Conservation (phyloP, 331 rosid genomes). For the Prunus yedoensis region DNA sequence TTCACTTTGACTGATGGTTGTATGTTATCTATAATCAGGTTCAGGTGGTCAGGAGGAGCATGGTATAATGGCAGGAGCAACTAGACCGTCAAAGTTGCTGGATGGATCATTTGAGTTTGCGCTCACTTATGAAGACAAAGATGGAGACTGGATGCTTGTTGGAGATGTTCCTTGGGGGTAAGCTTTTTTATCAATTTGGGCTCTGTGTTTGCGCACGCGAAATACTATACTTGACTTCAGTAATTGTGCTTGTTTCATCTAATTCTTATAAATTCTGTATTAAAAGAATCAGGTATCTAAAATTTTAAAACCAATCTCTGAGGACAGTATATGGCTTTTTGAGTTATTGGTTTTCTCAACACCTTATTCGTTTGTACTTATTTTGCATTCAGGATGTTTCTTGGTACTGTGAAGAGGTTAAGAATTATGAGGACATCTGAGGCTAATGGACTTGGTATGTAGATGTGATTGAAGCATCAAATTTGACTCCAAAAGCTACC, state of each 20-base stretch:
- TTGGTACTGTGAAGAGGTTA: constrained; percentile 76
- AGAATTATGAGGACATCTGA: constrained; percentile 85
- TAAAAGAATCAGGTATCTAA: not conserved
- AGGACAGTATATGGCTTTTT: constrained; percentile 8
- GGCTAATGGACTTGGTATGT: constrained; percentile 77
- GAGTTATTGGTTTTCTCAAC: not conserved
- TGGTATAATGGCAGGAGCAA: constrained; percentile 36
- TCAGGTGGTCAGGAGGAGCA: constrained; percentile 48
- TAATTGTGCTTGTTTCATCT: not conserved
- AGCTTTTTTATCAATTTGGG: constrained; percentile 18
- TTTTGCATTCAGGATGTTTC: constrained; percentile 73
- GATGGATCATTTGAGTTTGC: constrained; percentile 71
- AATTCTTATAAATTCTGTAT: not conserved
- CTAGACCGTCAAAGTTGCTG: constrained; percentile 56
- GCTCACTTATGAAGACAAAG: constrained; percentile 95
- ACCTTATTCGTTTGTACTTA: not conserved
- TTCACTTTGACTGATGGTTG: constrained; percentile 21
- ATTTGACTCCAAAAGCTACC: constrained; percentile 5
- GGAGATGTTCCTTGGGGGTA: constrained; percentile 99
- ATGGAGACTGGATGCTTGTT: constrained; percentile 99
- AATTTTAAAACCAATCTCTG: not conserved
- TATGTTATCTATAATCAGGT: constrained; percentile 41
- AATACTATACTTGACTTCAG: not conserved
- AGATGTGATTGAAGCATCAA: constrained; percentile 10
- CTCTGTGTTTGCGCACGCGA: not conserved